Base-by-base conservation (phyloP, 2,329 filamentous ascomycete genomes). In the Xylaria sp. region DNA sequence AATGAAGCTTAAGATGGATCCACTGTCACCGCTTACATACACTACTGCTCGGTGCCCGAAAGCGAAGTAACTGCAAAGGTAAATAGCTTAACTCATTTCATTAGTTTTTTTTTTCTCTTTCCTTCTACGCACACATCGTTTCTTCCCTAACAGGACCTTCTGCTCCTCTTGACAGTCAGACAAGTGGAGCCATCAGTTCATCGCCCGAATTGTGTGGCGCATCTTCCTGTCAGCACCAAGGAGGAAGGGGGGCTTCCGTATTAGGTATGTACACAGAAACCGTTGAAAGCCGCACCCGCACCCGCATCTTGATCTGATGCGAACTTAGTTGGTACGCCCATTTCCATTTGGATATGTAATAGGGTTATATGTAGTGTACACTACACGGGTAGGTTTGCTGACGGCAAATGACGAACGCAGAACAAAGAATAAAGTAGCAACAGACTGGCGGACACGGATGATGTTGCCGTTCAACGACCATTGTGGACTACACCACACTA, bases 151-250 rank as follows among this genome's bases (percentile, higher is more conserved):
- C 39, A 39, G 60, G 19, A 50, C 45, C 50, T 34, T 65, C 65
- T 64, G 61, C 66, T 58, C 19, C 11, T 48, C 61, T 55, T 47
- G 39, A 64, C 65, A 65, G 65, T 70, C 65, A 68, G 65, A 65
- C 58, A 51, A 59, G 61, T 67, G 64, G 68, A 32, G 50, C 47
- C 19, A 21, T 30, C 34, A 45, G 32, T 50, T 45, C 58, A 53
- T 21, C 7, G 19, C 14, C 34, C 30, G 21, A 50, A 30, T 64
- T 14, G 42, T 56, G 30, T 50, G 30, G 53, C 45, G 63, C 51
- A n/a, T 64, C 48, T 57, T 68, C 61, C 65, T 68, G 65, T 70
- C 68, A 70, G 68, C 68, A 61, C 17, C 32, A 19, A 30, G 54
- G 54, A 34, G 45, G 12, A 48, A 19, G 19, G 24, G 55, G 64